Evolutionary conservation across 148 eudicot species (phyloP).

Genomic region (Vaccinium myrtillus): DNA sequence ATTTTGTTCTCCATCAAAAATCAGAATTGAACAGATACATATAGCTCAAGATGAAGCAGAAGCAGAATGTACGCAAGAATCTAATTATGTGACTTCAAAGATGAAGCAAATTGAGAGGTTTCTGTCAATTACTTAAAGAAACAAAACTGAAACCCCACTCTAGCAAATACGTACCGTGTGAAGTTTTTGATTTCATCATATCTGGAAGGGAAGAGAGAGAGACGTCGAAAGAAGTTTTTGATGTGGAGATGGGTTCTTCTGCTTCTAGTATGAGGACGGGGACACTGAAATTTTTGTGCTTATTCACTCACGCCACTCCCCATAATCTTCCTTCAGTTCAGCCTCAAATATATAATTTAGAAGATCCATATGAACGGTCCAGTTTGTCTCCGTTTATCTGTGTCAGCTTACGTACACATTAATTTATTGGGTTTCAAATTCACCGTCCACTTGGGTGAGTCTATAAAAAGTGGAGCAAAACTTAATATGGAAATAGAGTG

Average conservation of each 20-base stretch:
- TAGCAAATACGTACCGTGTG: neutral
- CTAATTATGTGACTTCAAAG: neutral
- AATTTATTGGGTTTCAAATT: too few species aligned
- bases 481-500: too few species aligned
- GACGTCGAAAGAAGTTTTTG: neutral
- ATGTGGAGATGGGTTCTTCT: neutral
- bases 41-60: neutral
- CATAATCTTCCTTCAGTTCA: neutral
- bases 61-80: neutral
- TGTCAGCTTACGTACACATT: too few species aligned
- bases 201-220: neutral
- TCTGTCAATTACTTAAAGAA: neutral
- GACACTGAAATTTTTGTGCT: neutral
- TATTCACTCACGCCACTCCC: neutral
- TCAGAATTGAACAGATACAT: neutral
- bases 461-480: too few species aligned
- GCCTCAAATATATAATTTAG: neutral
- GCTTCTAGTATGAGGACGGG: neutral
- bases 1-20: neutral
- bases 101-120: neutral
- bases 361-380: neutral
- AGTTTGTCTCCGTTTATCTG: neutral
- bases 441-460: too few species aligned
- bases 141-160: neutral
- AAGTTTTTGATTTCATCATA: neutral